These are phyloP conservation scores for Osmanthus fragrans DNA, from an alignment of 257 asterid genomes.

Conservation along the genomic window DNA sequence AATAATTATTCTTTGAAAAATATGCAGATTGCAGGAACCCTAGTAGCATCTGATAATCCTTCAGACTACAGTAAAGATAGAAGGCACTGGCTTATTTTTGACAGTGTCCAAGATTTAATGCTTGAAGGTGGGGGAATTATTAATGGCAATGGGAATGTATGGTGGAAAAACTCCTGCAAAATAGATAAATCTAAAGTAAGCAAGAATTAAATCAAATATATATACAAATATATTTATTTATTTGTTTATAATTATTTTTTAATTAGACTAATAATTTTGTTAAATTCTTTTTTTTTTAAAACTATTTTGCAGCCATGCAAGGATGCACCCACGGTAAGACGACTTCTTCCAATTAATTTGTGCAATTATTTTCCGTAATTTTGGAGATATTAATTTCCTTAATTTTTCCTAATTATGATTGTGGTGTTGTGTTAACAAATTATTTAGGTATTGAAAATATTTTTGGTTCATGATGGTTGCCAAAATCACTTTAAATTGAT, in stretches of 20 bases:
- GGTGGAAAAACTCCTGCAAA: conserved; percentile 95
- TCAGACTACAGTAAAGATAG: conserved; percentile 46
- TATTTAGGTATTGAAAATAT: not conserved
- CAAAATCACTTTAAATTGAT: not conserved
- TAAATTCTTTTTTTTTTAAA: not conserved
- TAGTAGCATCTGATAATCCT: conserved; percentile 51
- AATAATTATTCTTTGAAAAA: not conserved
- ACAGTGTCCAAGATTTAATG: conserved; percentile 43
- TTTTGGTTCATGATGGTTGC: not conserved
- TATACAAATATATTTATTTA: not conserved
- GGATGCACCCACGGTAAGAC: conserved; percentile 79
- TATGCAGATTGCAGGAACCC: conserved; percentile 57
- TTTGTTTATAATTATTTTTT: not conserved
- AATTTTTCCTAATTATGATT: not conserved
- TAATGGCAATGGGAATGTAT: conserved; percentile 70
- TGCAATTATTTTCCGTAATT: no score
- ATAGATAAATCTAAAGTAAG: conserved; percentile 41
- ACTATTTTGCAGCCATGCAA: conserved; percentile 64
- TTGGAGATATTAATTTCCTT: no score
- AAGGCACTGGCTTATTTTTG: conserved; percentile 62
- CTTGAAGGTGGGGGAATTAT: conserved; percentile 72
- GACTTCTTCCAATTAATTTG: not conserved
- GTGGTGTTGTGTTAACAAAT: no score
- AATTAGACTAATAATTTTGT: not conserved
- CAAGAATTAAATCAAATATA: not conserved